Evolutionary conservation across 176 grass and related monocot species (phyloP), one percentile per base, ranked within the genome.

Genomic region (Oryza glaberrima): DNA sequence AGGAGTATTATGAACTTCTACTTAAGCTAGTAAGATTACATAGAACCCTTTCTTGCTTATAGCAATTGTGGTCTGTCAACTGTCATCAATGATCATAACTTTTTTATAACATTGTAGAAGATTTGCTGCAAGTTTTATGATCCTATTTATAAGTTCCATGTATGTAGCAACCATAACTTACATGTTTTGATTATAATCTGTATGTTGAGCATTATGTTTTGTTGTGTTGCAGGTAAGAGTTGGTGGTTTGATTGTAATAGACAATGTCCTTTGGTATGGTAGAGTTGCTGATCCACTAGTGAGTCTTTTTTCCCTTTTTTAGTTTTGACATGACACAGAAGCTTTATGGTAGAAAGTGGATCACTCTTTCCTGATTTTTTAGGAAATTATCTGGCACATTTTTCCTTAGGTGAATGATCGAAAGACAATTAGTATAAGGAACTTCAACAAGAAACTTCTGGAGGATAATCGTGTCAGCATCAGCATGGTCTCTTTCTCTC

Each of bases 211-310:
- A 30, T 69, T 83, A 30, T 34, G 46, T 70, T 23, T 85, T 65
- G 9, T 67, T 86, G 22, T 63, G 54, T 73, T 70, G 54, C 77
- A 98, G 96, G 96, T 98, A 81, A 90, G 88, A 86, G 81, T 82
- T 68, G 96, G 93, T 38, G 96, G 96, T 67, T 75, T 98, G 81
- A 98, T 98, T 80, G 88, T 98, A 73, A 90, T 98, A 52, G 96
- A 98, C 77, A 98, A 98, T 92, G 89, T 98, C 83, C 89, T 98
- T 48, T 98, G 96, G 96, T 94, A 98, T 56, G 96, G 96, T 83
- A 93, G 88, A 86, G 89, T 95, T 77, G 93, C 88, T 78, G 93
- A 98, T 85, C 87, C 87, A 20, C 32, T 80, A 72, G 95, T 98
- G 73, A 84, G 95, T 63, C 69, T 36, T 25, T 22, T 45, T 34